Conservation (phyloP, 2,329 filamentous ascomycete genomes). For the Fusarium agapanthi region DNA sequence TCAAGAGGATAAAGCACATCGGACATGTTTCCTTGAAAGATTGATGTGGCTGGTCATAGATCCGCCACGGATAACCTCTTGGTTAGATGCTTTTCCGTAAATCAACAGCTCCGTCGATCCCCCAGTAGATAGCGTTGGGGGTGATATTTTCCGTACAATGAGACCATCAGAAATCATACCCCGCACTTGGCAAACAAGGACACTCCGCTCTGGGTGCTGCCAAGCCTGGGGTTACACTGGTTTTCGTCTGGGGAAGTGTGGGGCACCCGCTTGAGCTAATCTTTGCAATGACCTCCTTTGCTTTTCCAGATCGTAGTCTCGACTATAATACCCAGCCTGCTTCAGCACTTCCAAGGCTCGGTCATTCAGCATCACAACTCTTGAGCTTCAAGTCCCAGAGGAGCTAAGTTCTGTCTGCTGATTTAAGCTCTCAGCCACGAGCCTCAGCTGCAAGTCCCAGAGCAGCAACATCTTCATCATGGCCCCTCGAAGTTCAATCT, state of each 20-base stretch:
- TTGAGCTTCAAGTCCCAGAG: neutral
- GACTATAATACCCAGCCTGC: conserved; percentile 29
- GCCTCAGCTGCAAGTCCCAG: neutral
- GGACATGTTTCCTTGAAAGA: conserved; percentile 10
- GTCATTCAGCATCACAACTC: neutral
- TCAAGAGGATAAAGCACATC: conserved; percentile 13
- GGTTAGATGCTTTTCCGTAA: conserved; percentile 28
- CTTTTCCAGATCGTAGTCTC: conserved; percentile 1
- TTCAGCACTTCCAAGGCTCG: neutral
- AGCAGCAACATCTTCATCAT: conserved; percentile 7
- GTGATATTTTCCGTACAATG: conserved; percentile 26
- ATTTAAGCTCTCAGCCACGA: too few species aligned
- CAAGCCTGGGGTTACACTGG: conserved; percentile 28
- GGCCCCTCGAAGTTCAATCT: conserved; percentile 33
- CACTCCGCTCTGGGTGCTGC: conserved; percentile 14
- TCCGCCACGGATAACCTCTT: conserved; percentile 14
- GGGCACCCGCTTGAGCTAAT: neutral
- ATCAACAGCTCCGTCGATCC: neutral
- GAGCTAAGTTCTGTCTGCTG: neutral
- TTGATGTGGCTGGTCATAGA: conserved; percentile 6
- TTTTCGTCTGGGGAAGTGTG: conserved; percentile 23
- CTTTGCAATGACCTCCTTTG: neutral
- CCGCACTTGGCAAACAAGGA: conserved; percentile 25
- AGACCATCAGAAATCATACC: conserved; percentile 18
- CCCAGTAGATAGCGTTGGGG: neutral